Evolutionary conservation across 2,329 filamentous ascomycete genomes (phyloP).

Genomic region (Chaetomium globosum): DNA sequence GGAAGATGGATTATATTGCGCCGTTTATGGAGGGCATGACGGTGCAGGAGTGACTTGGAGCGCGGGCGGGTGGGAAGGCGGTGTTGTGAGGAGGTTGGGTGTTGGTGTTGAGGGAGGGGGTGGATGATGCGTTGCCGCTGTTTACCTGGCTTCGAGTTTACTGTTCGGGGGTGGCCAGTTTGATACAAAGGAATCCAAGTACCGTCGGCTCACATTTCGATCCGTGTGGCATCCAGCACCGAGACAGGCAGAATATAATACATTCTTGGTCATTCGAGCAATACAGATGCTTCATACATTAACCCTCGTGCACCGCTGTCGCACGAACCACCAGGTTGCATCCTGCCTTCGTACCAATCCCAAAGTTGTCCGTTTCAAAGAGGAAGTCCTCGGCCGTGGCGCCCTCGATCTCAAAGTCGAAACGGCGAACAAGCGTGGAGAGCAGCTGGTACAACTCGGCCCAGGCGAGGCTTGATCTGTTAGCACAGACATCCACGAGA

Average conservation of each 20-base stretch:
- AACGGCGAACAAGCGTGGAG: not conserved
- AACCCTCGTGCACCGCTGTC: not conserved
- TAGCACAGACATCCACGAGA: not conserved
- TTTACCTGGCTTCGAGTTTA: too few species aligned
- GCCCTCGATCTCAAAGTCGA: not conserved
- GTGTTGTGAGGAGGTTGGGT: not conserved
- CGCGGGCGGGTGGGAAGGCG: not conserved
- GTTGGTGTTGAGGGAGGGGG: too few species aligned
- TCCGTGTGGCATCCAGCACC: not conserved
- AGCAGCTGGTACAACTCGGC: conserved; percentile 1
- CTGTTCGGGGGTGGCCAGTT: not conserved
- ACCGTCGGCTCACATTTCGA: not conserved
- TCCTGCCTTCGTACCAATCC: not conserved
- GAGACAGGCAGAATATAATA: not conserved
- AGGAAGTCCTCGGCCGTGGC: not conserved
- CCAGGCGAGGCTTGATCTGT: not conserved
- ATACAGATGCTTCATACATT: not conserved
- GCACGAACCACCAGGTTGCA: not conserved
- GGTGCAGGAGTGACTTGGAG: not conserved
- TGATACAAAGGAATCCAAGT: not conserved
- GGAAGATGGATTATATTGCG: not conserved
- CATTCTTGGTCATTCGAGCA: not conserved
- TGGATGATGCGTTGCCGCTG: too few species aligned
- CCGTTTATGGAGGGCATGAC: not conserved
- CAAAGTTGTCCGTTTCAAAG: not conserved